These are phyloP conservation scores for Hypoxylon cercidicola DNA, from an alignment of 495 filamentous ascomycete species.

Conservation along the genomic window DNA sequence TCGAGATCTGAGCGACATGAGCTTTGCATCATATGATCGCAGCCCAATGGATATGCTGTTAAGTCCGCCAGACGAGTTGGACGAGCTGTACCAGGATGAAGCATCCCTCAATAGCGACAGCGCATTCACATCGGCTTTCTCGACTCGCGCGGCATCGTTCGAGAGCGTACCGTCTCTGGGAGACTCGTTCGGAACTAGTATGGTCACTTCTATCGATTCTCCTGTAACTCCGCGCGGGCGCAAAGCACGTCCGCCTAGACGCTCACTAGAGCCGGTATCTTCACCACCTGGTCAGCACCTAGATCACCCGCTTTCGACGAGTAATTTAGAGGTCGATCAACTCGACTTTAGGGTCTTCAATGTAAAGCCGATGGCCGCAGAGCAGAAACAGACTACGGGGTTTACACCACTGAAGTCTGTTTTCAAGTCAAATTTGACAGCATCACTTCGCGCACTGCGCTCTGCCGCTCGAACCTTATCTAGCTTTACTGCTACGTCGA, in stretches of 20 bases:
- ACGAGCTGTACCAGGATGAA: slow-evolving; percentile 59
- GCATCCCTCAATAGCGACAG: slow-evolving; percentile 55
- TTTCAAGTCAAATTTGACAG: slow-evolving; percentile 95
- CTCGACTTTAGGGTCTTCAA: slow-evolving; percentile 61
- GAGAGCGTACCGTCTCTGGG: slow-evolving; percentile 61
- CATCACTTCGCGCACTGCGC: slow-evolving; percentile 86
- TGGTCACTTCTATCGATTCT: slow-evolving; percentile 53
- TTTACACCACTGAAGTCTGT: slow-evolving; percentile 60
- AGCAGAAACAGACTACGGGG: slow-evolving; percentile 51
- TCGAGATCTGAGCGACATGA: slow-evolving; percentile 35
- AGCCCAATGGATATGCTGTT: slow-evolving; percentile 64
- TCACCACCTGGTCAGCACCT: slow-evolving; percentile 53
- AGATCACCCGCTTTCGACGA: slow-evolving; percentile 56
- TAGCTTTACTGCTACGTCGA: slow-evolving; percentile 74
- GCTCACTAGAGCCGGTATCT: slow-evolving; percentile 56
- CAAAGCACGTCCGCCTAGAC: slow-evolving; percentile 51
- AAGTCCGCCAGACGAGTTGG: slow-evolving; percentile 63
- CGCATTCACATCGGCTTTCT: slow-evolving; percentile 52
- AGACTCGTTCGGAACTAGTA: slow-evolving; percentile 53
- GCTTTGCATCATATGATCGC: slow-evolving; percentile 44
- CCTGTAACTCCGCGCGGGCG: slow-evolving; percentile 50
- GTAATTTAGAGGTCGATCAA: slow-evolving; percentile 50
- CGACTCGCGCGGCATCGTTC: slow-evolving; percentile 56
- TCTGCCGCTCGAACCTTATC: slow-evolving; percentile 87
- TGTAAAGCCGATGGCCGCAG: slow-evolving; percentile 28